Conservation (phyloP, 768 basidiomycete species). For the Dentipellis fragilis region DNA sequence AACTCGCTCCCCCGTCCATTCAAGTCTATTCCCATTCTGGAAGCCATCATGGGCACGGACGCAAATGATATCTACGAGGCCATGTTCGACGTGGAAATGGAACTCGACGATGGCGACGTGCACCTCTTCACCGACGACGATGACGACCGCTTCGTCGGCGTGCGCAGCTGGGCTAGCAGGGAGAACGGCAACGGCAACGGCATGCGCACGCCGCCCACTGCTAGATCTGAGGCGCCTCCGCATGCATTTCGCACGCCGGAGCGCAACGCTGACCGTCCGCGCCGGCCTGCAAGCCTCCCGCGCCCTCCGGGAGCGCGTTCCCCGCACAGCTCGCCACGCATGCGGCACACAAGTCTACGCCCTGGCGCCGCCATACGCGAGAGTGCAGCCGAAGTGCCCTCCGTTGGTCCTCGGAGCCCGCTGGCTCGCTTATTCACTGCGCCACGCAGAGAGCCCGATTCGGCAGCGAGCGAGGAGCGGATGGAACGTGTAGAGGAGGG, state of each 20-base stretch:
- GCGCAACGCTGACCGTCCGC: not conserved
- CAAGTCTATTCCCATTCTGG: constrained; percentile 64
- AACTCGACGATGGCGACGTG: constrained; percentile 21
- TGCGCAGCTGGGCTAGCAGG: constrained; percentile 13
- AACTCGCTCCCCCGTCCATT: constrained; percentile 60
- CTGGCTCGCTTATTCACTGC: constrained; percentile 36
- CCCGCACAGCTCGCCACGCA: constrained; percentile 15
- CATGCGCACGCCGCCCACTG: not conserved
- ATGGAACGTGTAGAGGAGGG: constrained; percentile 32
- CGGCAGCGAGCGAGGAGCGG: constrained; percentile 13
- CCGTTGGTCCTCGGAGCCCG: constrained; percentile 30
- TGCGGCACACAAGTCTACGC: constrained; percentile 17
- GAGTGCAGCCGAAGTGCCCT: constrained; percentile 16
- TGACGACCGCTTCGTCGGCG: constrained; percentile 25
- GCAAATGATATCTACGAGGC: constrained; percentile 63
- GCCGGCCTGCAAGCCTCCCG: constrained; percentile 15
- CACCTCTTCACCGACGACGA: constrained; percentile 42
- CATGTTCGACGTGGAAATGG: constrained; percentile 63
- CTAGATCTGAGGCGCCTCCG: not conserved
- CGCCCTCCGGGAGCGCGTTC: constrained; percentile 15
- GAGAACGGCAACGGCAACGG: constrained; percentile 4
- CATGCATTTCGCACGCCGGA: constrained; percentile 1
- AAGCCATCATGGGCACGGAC: constrained; percentile 65
- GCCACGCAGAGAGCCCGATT: constrained; percentile 9
- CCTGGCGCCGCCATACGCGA: constrained; percentile 13